Conservation (phyloP, 2,329 filamentous ascomycete species). For the Aspergillus amoenus region DNA sequence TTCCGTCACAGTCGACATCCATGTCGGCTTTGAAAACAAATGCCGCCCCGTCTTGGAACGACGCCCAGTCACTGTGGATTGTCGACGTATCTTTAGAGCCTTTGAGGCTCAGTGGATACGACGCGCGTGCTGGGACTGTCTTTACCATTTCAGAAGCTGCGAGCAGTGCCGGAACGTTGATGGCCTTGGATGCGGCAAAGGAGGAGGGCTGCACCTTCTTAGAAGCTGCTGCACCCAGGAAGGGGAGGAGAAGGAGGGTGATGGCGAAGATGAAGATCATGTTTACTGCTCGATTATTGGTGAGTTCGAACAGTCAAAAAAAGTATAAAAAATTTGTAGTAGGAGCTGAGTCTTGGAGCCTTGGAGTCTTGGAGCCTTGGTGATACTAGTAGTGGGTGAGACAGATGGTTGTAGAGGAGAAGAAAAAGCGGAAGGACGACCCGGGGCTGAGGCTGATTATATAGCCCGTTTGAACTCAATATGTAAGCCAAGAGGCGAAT, state of each 20-base stretch:
- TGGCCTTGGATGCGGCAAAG: slow-evolving; percentile 25
- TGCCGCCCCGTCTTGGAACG: slow-evolving; percentile 28
- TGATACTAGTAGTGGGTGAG: neutral
- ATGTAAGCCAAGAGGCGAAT: neutral
- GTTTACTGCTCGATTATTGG: neutral
- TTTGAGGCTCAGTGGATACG: slow-evolving; percentile 25
- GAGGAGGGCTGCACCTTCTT: slow-evolving; percentile 11
- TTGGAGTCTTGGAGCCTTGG: neutral
- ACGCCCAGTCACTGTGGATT: slow-evolving; percentile 31
- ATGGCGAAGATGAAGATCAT: neutral
- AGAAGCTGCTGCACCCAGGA: neutral
- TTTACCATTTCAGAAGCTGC: slow-evolving; percentile 25
- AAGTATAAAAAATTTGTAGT: neutral
- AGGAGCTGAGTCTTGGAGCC: neutral
- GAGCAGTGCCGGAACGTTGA: slow-evolving; percentile 26
- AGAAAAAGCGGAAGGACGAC: neutral
- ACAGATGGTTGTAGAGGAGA: neutral
- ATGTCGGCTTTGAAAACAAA: slow-evolving; percentile 32
- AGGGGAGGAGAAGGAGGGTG: neutral
- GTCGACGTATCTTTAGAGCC: slow-evolving; percentile 20
- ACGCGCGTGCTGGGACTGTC: slow-evolving; percentile 22
- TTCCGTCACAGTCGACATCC: slow-evolving; percentile 35
- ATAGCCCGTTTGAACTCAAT: neutral
- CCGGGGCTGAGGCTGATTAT: neutral
- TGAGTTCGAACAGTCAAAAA: slow-evolving; percentile 2